phyloP scores from a whole-genome alignment of 768 basidiomycete species.

The Sporobolomyces roseus region DNA sequence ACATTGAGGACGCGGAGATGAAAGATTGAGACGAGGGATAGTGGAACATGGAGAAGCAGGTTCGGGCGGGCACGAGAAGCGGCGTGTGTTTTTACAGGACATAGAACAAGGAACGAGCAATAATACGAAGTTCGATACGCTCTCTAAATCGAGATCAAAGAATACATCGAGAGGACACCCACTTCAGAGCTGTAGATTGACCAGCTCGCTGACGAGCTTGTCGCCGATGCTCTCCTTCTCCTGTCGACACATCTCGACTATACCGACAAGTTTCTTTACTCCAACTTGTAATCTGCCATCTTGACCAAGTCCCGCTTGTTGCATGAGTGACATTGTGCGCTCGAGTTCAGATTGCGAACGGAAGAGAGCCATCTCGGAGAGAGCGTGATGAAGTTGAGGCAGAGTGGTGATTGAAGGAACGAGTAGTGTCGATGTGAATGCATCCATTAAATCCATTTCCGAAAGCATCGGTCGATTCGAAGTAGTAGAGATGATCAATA shows the following conservation, averaged over 20 bases:
- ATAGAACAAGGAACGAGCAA: no score
- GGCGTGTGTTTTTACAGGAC: no score
- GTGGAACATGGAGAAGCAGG: neutral
- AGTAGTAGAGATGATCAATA: constrained; percentile 86
- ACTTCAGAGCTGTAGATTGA: constrained; percentile 11
- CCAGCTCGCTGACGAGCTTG: constrained; percentile 30
- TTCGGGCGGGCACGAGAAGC: no score
- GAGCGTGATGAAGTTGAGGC: constrained; percentile 65
- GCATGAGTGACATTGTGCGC: constrained; percentile 63
- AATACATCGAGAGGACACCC: no score
- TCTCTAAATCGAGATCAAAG: no score
- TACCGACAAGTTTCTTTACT: constrained; percentile 85
- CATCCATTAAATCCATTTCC: constrained; percentile 82
- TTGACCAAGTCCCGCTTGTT: constrained; percentile 67
- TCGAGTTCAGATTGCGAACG: constrained; percentile 56
- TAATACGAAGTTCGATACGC: no score
- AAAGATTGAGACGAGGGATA: neutral
- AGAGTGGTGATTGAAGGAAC: constrained; percentile 77
- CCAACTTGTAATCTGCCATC: constrained; percentile 69
- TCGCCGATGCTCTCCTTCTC: constrained; percentile 47
- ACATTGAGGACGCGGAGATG: neutral
- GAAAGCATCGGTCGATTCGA: constrained; percentile 78
- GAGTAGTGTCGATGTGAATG: constrained; percentile 79
- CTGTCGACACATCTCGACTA: constrained; percentile 95
- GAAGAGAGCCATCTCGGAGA: constrained; percentile 78